These are phyloP conservation scores for Pseudogymnoascus sp. DNA, from an alignment of 2,329 filamentous ascomycete genomes.

Conservation along the genomic window DNA sequence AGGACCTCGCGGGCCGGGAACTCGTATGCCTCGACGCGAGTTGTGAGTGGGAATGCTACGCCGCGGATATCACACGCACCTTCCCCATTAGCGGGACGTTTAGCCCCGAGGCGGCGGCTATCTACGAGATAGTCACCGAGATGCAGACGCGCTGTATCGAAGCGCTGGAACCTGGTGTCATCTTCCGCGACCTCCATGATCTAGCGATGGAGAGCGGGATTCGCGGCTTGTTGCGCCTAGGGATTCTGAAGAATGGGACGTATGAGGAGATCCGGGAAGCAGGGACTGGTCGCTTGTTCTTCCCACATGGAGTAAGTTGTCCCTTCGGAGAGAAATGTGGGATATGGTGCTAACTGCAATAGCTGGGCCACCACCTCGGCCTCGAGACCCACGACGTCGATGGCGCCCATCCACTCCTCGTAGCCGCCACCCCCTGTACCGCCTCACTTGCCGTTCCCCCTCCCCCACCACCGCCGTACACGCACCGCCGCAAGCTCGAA, in stretches of 20 bases:
- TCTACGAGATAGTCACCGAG: conserved; percentile 69
- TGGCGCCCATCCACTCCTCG: conserved; percentile 35
- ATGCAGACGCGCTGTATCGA: conserved; percentile 76
- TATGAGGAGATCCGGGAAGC: conserved; percentile 45
- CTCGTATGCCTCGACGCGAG: conserved; percentile 82
- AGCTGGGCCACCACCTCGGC: conserved; percentile 56
- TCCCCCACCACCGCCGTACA: neutral
- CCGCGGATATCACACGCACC: conserved; percentile 83
- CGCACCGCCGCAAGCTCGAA: neutral
- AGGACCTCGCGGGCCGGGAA: conserved; percentile 60
- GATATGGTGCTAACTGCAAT: neutral
- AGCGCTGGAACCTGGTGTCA: conserved; percentile 59
- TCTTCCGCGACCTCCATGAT: conserved; percentile 66
- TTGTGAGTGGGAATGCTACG: conserved; percentile 78
- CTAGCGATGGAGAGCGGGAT: conserved; percentile 67
- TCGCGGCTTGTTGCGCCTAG: conserved; percentile 61
- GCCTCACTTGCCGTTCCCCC: neutral
- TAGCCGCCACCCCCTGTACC: conserved; percentile 2
- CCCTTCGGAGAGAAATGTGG: neutral
- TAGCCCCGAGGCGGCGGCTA: conserved; percentile 57
- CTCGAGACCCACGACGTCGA: conserved; percentile 58
- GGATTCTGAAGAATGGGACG: conserved; percentile 60
- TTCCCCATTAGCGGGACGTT: conserved; percentile 71
- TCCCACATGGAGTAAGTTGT: conserved; percentile 48
- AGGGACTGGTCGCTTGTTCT: conserved; percentile 54